These are phyloP conservation scores for Saccharum hybrid DNA, from an alignment of 202 grass and related monocot species.

Conservation along the genomic window DNA sequence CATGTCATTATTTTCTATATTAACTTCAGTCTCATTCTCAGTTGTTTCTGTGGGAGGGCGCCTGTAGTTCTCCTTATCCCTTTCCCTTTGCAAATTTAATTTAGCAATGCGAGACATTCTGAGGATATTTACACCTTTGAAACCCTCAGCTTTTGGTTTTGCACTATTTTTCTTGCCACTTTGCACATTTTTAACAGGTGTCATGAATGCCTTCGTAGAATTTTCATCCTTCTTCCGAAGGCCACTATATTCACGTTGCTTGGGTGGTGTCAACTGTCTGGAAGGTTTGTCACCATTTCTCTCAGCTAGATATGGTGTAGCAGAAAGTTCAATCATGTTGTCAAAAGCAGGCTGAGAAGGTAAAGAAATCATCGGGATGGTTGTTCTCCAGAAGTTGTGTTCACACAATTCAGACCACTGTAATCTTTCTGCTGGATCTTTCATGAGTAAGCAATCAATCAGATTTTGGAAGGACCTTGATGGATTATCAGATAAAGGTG, in stretches of 20 bases:
- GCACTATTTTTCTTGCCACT: conserved; percentile 68
- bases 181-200: conserved; percentile 77
- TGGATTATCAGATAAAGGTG: conserved; percentile 74
- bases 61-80: conserved; percentile 90
- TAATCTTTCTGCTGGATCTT: conserved; percentile 97
- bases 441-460: conserved; percentile 79
- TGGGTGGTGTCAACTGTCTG: conserved; percentile 69
- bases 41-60: conserved; percentile 62
- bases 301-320: conserved; percentile 62
- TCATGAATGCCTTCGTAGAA: conserved; percentile 52
- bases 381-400: conserved; percentile 88
- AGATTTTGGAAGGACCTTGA: conserved; percentile 90
- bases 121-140: conserved; percentile 82
- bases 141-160: conserved; percentile 64
- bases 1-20: conserved; percentile 99
- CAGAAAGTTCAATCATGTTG: conserved; percentile 67
- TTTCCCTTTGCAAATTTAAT: conserved; percentile 93
- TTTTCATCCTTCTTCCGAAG: conserved; percentile 69
- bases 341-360: conserved; percentile 82
- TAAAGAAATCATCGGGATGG: conserved; percentile 55
- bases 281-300: conserved; percentile 79
- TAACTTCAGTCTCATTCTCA: conserved; percentile 85
- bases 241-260: conserved; percentile 58
- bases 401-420: conserved; percentile 92
- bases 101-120: conserved; percentile 94